Evolutionary conservation across 352 stramenopile genomes (phyloP), one percentile per base, ranked within the genome.

Genomic region (Phytophthora sp.): DNA sequence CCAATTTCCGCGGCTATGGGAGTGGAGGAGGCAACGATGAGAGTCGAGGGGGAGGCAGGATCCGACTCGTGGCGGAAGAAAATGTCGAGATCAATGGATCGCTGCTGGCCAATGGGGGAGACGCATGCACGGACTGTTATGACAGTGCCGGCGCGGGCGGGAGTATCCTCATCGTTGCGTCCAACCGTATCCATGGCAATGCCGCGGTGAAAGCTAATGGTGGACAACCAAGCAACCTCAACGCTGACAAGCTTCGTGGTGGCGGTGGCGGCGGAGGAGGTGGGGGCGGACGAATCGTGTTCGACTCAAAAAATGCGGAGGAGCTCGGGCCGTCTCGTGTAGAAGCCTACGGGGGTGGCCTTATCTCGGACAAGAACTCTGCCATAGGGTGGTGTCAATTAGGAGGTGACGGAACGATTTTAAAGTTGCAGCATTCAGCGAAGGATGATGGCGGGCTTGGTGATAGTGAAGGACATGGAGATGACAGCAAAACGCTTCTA

Each of bases 1-100:
- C 71, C 17, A 87, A 90, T 54, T 96, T 96, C 49, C 81, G 82
- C 62, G 87, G 84, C 11, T 96, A 94, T 60, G 87, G 87, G 3
- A 96, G 85, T 62, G 87, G 87, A 13, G 87, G 87, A 21, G 85
- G 87, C 21, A 76, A 71, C 49, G 78, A 89, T 50, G 20, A 69
- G 2, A 75, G 73, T 50, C 84, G 85, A 8, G 87, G 87, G 13
- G 87, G 83, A 11, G 87, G 87, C 7, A 67, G 82, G 4, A 82
- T 96, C 34, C 60, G 74, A 7, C 37, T 96, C 13, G 45, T 69
- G 5, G 74, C 72, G 2, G 59, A 42, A 2, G 49, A 53, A 10
- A 68, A 74, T 43, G 52, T 92, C 0, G 49, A 83, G n/a, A 54
- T 92, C 11, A 84, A 93, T 62, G 87, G 87, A 20, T 80, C 69